Conservation (phyloP, 768 basidiomycete genomes). For the Galerina marginata region DNA sequence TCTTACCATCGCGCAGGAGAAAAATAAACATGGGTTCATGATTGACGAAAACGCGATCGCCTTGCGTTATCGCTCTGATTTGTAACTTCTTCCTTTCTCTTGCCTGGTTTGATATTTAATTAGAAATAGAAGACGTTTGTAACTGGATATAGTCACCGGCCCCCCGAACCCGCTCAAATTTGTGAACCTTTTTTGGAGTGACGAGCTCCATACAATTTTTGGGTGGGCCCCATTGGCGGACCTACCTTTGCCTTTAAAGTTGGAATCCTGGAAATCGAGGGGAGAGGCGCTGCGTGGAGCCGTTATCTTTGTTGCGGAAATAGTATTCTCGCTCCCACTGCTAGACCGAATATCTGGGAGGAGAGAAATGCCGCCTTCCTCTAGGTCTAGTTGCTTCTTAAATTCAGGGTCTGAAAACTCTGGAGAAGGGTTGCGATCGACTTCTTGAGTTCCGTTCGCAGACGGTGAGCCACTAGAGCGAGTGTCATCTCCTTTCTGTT, state of each 20-base stretch:
- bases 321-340: too few relatives aligned
- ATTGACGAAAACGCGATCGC: constrained; percentile 58
- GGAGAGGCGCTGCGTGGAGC: neutral
- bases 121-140: neutral
- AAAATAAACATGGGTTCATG: constrained; percentile 70
- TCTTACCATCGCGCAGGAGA: constrained; percentile 60
- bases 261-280: neutral
- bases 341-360: too few relatives aligned
- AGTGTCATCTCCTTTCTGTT: neutral
- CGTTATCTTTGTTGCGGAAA: too few relatives aligned
- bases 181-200: constrained; percentile 25
- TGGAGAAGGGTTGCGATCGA: too few relatives aligned
- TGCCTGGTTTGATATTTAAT: constrained; percentile 8
- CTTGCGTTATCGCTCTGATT: constrained; percentile 43
- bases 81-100: constrained; percentile 28
- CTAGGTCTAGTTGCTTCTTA: constrained; percentile 6
- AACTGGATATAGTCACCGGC: constrained; percentile 21
- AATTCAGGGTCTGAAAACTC: too few relatives aligned
- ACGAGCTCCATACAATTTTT: neutral
- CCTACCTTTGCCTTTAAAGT: constrained; percentile 2
- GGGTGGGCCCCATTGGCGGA: neutral
- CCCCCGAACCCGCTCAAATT: constrained; percentile 32
- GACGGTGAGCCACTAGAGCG: neutral
- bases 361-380: constrained; percentile 12
- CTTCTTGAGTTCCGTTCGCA: too few relatives aligned